These are phyloP conservation scores for Tylopilus plumbeoviolaceoides DNA, from an alignment of 768 basidiomycete genomes.

Conservation along the genomic window DNA sequence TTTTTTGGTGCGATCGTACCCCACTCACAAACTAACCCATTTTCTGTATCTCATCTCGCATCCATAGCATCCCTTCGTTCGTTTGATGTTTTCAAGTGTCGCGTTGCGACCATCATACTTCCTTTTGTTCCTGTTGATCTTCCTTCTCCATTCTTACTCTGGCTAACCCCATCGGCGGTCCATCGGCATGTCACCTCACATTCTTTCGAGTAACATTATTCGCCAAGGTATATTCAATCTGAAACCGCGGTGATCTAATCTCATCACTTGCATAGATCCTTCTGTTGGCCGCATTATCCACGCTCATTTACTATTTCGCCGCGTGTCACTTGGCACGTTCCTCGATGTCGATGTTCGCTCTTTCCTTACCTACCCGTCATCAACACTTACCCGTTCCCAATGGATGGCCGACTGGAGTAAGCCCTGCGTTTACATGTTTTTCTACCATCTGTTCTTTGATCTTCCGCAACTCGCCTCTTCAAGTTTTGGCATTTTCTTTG, in stretches of 20 bases:
- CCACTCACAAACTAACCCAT: background rate
- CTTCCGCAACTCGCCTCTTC: background rate
- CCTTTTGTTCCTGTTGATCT: background rate
- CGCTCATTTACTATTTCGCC: conserved; percentile 5
- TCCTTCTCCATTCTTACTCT: background rate
- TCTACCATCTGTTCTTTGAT: background rate
- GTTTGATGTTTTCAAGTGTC: background rate
- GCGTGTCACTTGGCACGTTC: background rate
- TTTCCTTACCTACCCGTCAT: background rate
- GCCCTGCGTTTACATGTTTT: background rate
- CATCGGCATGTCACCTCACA: conserved; percentile 1
- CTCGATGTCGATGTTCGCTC: background rate
- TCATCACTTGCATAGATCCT: conserved; percentile 1
- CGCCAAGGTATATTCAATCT: conserved; percentile 12
- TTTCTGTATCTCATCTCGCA: background rate
- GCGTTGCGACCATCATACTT: background rate
- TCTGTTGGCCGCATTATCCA: background rate
- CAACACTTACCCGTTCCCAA: background rate
- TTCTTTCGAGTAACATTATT: conserved; percentile 13
- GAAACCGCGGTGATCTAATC: background rate
- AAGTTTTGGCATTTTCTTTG: background rate
- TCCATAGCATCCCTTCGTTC: conserved; percentile 6
- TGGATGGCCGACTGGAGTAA: background rate
- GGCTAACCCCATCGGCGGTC: background rate
- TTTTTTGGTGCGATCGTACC: background rate